Percentiles rank a stretch among this genome's conserved stretches.
Conservation (phyloP, 257 asterid genomes). For the Capsicum rhomboideum region DNA sequence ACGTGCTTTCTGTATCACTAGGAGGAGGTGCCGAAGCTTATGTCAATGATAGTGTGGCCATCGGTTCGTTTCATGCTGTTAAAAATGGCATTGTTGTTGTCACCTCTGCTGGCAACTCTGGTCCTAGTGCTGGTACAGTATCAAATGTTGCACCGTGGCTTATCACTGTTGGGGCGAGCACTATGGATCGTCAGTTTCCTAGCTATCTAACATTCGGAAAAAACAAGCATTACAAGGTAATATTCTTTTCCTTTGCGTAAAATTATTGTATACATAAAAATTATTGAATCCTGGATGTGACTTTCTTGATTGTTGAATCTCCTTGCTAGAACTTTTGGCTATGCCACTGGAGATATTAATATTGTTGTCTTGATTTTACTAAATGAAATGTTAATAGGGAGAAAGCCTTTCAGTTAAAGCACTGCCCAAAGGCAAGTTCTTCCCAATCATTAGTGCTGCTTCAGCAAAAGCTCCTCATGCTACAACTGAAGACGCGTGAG, state of each 20-base stretch:
- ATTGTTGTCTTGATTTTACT: background rate
- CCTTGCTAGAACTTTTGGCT: background rate
- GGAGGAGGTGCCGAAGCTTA: conserved; percentile 63
- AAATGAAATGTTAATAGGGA: conserved; percentile 36
- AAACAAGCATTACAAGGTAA: conserved; percentile 35
- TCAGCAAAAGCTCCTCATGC: conserved; percentile 46
- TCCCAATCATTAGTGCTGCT: conserved; percentile 39
- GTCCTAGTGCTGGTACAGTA: conserved; percentile 56
- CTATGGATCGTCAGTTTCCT: conserved; percentile 69
- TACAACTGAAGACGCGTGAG: conserved; percentile 51
- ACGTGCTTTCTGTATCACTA: conserved; percentile 82
- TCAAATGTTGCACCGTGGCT: conserved; percentile 82
- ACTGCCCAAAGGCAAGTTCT: conserved; percentile 32
- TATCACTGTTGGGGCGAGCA: conserved; percentile 87
- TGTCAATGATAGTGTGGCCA: conserved; percentile 70
- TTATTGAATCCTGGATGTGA: background rate
- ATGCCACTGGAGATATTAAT: background rate
- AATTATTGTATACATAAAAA: background rate
- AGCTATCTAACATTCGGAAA: conserved; percentile 52
- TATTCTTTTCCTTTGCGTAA: background rate
- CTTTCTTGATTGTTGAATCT: background rate
- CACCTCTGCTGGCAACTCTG: conserved; percentile 94
- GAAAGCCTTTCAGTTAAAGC: conserved; percentile 58
- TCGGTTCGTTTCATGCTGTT: conserved; percentile 87
- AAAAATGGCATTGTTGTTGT: conserved; percentile 63